Conservation (phyloP, 2,329 filamentous ascomycete species). For the Penicillium sclerotiorum region DNA sequence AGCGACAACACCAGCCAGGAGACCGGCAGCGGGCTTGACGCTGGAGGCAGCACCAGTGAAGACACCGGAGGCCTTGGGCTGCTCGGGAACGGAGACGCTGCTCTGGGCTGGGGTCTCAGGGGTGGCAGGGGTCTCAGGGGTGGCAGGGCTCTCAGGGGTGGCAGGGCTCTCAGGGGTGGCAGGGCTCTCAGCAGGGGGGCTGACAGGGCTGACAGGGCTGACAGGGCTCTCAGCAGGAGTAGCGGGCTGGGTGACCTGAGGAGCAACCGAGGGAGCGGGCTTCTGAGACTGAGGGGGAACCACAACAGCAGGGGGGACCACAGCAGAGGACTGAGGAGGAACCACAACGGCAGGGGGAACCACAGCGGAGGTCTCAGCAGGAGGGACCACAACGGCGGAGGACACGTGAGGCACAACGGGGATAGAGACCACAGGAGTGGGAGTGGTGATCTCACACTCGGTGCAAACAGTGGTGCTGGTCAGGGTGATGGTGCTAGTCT, state of each 20-base stretch:
- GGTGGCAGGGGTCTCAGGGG: conserved; percentile 10
- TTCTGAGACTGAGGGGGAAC: conserved; percentile 3
- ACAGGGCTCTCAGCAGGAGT: conserved; percentile 5
- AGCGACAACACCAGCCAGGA: conserved; percentile 41
- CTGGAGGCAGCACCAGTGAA: conserved; percentile 41
- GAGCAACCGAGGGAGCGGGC: not conserved
- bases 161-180: conserved; percentile 9
- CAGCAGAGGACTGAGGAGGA: conserved; percentile 1
- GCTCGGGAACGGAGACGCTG: conserved; percentile 2
- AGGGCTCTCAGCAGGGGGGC: conserved; percentile 6
- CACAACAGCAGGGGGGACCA: not conserved
- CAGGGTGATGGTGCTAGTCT: conserved; percentile 35
- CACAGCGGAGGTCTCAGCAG: conserved; percentile 1
- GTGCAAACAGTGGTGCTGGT: conserved; percentile 30
- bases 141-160: conserved; percentile 1
- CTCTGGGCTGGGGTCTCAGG: conserved; percentile 9
- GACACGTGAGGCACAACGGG: conserved; percentile 11
- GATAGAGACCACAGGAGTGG: conserved; percentile 20
- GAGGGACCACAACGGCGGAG: conserved; percentile 3
- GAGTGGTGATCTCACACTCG: conserved; percentile 22
- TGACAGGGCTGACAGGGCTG: conserved; percentile 4
- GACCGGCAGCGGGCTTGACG: conserved; percentile 38
- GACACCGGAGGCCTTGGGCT: conserved; percentile 12
- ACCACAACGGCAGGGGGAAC: not conserved
- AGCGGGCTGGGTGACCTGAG: conserved; percentile 9